phyloP scores from a whole-genome alignment of 352 stramenopile species.

The Globisporangium splendens region DNA sequence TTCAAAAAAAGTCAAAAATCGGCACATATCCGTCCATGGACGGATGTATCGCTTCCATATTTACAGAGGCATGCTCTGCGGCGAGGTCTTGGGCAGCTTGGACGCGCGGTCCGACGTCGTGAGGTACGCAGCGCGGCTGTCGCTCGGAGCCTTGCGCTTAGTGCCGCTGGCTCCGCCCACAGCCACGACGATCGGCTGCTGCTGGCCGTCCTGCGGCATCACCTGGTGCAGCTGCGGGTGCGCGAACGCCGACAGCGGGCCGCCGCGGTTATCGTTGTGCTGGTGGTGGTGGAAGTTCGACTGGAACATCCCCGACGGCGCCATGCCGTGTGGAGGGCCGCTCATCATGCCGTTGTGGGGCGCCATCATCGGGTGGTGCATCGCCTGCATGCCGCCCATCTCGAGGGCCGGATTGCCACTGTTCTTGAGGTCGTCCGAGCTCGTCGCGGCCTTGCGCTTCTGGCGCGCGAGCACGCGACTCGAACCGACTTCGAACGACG shows the following conservation, averaged over 20 bases:
- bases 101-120: conserved; percentile 8
- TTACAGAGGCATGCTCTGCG: conserved; percentile 9
- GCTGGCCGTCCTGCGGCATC: conserved; percentile 20
- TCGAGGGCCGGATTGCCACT: not conserved
- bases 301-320: conserved; percentile 17
- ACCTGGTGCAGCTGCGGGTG: conserved; percentile 45
- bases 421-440: conserved; percentile 30
- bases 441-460: conserved; percentile 78
- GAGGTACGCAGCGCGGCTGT: conserved; percentile 11
- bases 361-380: conserved; percentile 35
- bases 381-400: conserved; percentile 15
- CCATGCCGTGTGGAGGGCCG: conserved; percentile 18
- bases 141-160: conserved; percentile 45
- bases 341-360: conserved; percentile 14
- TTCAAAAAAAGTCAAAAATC: too few relatives aligned
- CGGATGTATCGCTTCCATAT: too few relatives aligned
- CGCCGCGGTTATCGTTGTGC: conserved; percentile 21
- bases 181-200: conserved; percentile 12
- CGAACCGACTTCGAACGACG: conserved; percentile 81
- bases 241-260: conserved; percentile 45
- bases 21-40: too few relatives aligned
- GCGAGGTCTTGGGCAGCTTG: conserved; percentile 24
- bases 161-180: conserved; percentile 21
- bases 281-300: conserved; percentile 16
- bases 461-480: conserved; percentile 78